phyloP scores from a whole-genome alignment of 139 green algal species.

The Chlamydomonas urium region DNA sequence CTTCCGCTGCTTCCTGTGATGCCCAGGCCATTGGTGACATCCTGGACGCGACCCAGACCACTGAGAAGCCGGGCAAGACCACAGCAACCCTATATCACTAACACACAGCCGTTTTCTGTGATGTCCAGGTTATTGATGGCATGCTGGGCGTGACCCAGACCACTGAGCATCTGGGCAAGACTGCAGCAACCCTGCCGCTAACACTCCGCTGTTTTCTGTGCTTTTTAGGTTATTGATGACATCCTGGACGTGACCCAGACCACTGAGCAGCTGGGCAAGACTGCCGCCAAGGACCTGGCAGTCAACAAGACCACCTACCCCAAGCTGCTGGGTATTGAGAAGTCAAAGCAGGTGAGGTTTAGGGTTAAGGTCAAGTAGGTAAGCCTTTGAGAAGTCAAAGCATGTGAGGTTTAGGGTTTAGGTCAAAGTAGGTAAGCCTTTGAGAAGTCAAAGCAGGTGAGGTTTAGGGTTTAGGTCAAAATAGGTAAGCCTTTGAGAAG shows the following conservation, averaged over 20 bases:
- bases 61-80: too few species aligned
- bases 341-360: conserved; percentile 53
- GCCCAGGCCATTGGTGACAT: too few species aligned
- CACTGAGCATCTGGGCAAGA: conserved; percentile 96
- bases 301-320: conserved; percentile 97
- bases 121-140: conserved; percentile 94
- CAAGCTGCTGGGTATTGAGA: conserved; percentile 82
- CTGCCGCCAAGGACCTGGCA: conserved; percentile 93
- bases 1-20: too few species aligned
- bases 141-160: conserved; percentile 95
- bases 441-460: conserved; percentile 68
- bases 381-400: neutral
- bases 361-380: neutral
- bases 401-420: neutral
- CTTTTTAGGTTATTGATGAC: conserved; percentile 89
- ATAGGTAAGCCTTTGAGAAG: neutral
- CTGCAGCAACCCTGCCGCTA: too few species aligned
- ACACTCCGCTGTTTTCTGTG: neutral
- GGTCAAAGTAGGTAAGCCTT: too few species aligned
- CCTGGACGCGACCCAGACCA: too few species aligned
- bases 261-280: conserved; percentile 96
- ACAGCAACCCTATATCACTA: too few species aligned
- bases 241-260: conserved; percentile 95
- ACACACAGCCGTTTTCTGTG: too few species aligned
- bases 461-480: neutral